A percentile compares a stretch with the other conserved stretches of the same genome.
Evolutionary conservation across 2,329 filamentous ascomycete species (phyloP).

Genomic region (Xylariales sp.): DNA sequence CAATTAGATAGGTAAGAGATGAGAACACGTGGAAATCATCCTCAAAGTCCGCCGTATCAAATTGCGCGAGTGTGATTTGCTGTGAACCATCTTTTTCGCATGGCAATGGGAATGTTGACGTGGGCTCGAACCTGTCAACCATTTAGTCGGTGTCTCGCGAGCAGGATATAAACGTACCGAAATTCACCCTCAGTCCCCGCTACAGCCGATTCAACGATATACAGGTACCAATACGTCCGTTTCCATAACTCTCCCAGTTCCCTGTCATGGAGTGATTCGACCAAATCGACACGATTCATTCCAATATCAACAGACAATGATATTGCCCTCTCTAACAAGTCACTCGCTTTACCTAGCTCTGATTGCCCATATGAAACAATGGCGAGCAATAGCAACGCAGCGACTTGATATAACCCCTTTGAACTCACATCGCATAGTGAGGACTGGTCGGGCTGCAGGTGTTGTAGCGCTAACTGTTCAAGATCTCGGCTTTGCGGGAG

Average conservation of each 20-base stretch:
- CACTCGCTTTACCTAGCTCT: conserved; percentile 3
- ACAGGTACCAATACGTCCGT: conserved; percentile 11
- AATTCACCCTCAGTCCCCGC: background rate
- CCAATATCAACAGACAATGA: background rate
- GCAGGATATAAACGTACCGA: background rate
- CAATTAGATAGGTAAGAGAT: conserved; percentile 6
- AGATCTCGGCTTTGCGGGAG: background rate
- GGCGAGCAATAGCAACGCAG: background rate
- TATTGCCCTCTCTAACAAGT: background rate
- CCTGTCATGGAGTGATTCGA: background rate
- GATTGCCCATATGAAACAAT: conserved; percentile 1
- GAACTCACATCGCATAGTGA: background rate
- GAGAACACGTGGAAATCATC: conserved; percentile 1
- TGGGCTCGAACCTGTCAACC: conserved; percentile 6
- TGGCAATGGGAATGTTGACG: background rate
- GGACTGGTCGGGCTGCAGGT: background rate
- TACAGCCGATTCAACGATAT: conserved; percentile 6
- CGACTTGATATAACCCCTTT: background rate
- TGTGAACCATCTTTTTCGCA: background rate
- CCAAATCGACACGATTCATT: background rate
- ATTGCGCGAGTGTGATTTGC: conserved; percentile 1
- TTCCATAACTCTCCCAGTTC: conserved; percentile 6
- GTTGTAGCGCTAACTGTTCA: conserved; percentile 1
- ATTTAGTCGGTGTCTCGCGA: background rate
- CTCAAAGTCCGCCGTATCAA: conserved; percentile 6